These are phyloP conservation scores for Chaetomium sp. DNA, from an alignment of 2,329 filamentous ascomycete genomes.

Conservation along the genomic window DNA sequence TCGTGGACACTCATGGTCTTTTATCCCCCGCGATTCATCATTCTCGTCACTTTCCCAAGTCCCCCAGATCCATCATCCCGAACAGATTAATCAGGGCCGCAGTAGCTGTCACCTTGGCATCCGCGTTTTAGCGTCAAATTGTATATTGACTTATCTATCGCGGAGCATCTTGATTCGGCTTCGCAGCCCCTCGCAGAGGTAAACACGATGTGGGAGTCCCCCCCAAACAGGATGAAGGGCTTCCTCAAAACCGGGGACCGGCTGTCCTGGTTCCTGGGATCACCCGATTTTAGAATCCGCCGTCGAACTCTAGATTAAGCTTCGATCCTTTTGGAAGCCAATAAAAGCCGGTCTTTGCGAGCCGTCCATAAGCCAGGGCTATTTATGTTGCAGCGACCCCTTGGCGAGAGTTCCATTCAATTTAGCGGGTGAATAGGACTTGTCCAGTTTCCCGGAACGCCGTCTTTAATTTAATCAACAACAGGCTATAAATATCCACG, in stretches of 20 bases:
- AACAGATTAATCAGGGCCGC: neutral
- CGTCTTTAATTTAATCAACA: constrained; percentile 6
- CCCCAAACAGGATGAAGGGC: neutral
- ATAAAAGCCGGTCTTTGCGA: neutral
- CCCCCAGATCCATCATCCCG: neutral
- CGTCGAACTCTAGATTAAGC: constrained; percentile 4
- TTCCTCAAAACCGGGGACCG: too few relatives aligned
- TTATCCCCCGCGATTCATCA: neutral
- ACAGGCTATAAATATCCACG: constrained; percentile 19
- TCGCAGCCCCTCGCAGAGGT: neutral
- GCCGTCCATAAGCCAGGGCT: constrained; percentile 12
- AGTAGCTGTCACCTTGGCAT: neutral
- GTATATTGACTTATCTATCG: constrained; percentile 20
- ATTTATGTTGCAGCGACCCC: constrained; percentile 15
- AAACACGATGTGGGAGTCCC: neutral
- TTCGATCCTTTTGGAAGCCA: constrained; percentile 6
- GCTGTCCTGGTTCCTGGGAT: constrained; percentile 17
- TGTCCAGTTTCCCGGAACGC: constrained; percentile 15
- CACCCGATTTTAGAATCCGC: constrained; percentile 6
- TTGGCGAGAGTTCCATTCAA: constrained; percentile 14
- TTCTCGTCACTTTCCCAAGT: neutral
- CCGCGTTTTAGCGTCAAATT: neutral
- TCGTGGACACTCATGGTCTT: neutral
- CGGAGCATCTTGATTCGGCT: constrained; percentile 16
- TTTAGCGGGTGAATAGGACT: constrained; percentile 17